phyloP scores from a whole-genome alignment of 768 basidiomycete genomes.

The Goffeauzyma gilvescens region DNA sequence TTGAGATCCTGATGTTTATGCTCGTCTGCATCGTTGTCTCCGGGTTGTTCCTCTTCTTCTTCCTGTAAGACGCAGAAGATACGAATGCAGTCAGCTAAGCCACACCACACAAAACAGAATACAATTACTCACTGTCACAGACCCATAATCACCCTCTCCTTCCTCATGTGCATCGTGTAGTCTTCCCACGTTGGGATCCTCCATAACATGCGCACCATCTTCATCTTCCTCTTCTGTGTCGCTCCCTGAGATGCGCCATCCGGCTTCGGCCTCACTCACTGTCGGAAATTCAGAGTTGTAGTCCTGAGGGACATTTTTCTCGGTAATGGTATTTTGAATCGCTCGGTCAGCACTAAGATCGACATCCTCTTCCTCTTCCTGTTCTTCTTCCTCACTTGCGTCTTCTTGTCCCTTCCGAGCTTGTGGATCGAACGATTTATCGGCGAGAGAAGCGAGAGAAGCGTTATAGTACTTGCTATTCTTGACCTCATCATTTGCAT shows the following conservation, averaged over 20 bases:
- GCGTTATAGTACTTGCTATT: conserved; percentile 19
- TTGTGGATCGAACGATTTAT: not conserved
- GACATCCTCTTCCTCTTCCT: not conserved
- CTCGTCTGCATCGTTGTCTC: not conserved
- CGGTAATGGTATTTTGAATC: no score
- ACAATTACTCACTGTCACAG: no score
- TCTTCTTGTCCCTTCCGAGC: conserved; percentile 16
- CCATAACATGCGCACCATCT: not conserved
- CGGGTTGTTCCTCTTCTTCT: not conserved
- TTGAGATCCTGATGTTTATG: not conserved
- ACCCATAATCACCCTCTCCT: no score
- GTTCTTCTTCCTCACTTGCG: conserved; percentile 6
- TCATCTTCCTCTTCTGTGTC: not conserved
- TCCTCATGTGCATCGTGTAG: no score
- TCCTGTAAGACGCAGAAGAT: no score
- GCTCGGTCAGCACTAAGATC: no score
- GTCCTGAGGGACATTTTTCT: no score
- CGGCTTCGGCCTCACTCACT: not conserved
- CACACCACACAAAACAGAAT: no score
- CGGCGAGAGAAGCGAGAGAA: conserved; percentile 14
- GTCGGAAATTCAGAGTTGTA: no score
- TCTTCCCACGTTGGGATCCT: not conserved
- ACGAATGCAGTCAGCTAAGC: no score
- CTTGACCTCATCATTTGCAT: conserved; percentile 22
- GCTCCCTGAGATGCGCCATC: not conserved